Conservation (phyloP, 2,329 filamentous ascomycete species). For the Fusarium transvaalense region DNA sequence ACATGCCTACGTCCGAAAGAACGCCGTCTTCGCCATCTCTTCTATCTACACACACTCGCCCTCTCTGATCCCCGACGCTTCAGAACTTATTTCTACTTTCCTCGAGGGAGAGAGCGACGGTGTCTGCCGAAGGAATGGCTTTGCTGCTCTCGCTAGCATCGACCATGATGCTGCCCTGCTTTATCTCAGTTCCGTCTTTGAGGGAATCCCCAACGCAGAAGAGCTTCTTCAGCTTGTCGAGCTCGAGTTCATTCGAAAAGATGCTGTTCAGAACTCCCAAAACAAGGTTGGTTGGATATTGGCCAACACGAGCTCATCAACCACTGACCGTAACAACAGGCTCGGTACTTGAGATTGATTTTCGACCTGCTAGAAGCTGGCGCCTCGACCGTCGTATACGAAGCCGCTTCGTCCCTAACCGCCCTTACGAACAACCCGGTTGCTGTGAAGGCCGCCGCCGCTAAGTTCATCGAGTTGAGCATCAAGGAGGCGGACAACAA, state of each 20-base stretch:
- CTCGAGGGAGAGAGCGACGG: conserved; percentile 90
- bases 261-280: conserved; percentile 92
- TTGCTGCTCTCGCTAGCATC: conserved; percentile 89
- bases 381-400: conserved; percentile 95
- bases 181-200: conserved; percentile 90
- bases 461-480: conserved; percentile 95
- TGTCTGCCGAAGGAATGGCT: conserved; percentile 98
- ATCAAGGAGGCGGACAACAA: conserved; percentile 99
- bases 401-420: conserved; percentile 94
- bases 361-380: conserved; percentile 95
- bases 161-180: conserved; percentile 92
- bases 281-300: conserved; percentile 78
- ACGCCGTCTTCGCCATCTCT: conserved; percentile 93
- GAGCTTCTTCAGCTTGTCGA: conserved; percentile 94
- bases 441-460: conserved; percentile 94
- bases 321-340: conserved; percentile 62
- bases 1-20: conserved; percentile 98
- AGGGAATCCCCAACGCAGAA: conserved; percentile 93
- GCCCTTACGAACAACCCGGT: conserved; percentile 96
- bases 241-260: conserved; percentile 97
- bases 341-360: conserved; percentile 91
- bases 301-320: conserved; percentile 18
- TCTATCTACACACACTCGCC: conserved; percentile 94
- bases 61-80: conserved; percentile 91
- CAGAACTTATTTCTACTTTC: conserved; percentile 91